Percentiles rank a stretch among this genome's conserved stretches.
phyloP scores from a whole-genome alignment of 768 basidiomycete genomes.

The Podaxis mareebaensis region DNA sequence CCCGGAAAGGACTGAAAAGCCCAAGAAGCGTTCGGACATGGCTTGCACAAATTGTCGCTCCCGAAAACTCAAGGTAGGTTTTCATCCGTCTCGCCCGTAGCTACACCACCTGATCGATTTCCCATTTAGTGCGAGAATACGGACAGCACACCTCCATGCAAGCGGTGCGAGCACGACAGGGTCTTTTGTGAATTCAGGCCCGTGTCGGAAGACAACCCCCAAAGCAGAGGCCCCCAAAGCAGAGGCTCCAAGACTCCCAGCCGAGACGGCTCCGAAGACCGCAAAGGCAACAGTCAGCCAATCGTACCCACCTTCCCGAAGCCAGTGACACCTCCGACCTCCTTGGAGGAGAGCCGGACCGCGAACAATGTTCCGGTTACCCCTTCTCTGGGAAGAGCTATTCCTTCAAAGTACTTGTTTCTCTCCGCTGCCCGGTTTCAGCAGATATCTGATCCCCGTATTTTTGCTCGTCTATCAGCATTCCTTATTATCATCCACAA shows the following conservation, averaged over 20 bases:
- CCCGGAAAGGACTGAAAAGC: constrained; percentile 14
- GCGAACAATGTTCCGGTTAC: background rate
- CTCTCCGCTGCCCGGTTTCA: background rate
- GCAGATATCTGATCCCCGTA: background rate
- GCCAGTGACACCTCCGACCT: background rate
- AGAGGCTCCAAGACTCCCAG: background rate
- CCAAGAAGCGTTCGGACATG: constrained; percentile 42
- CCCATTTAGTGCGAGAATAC: constrained; percentile 29
- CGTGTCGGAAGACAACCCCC: constrained; percentile 31
- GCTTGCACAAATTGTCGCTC: constrained; percentile 56
- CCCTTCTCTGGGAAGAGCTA: background rate
- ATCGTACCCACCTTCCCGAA: background rate
- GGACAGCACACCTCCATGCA: constrained; percentile 33
- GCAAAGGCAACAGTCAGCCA: background rate
- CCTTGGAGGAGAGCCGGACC: background rate
- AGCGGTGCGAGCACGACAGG: constrained; percentile 37
- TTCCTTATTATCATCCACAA: background rate
- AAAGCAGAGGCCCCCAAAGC: background rate
- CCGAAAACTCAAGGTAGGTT: constrained; percentile 54
- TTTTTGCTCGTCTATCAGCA: background rate
- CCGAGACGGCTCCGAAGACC: constrained; percentile 8
- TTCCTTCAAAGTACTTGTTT: background rate
- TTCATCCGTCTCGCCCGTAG: background rate
- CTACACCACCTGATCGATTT: background rate
- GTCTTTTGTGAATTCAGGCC: constrained; percentile 42